Evolutionary conservation across 495 filamentous ascomycete species (phyloP), one percentile per base, ranked within the genome.

Genomic region (Hypoxylon trugodes): DNA sequence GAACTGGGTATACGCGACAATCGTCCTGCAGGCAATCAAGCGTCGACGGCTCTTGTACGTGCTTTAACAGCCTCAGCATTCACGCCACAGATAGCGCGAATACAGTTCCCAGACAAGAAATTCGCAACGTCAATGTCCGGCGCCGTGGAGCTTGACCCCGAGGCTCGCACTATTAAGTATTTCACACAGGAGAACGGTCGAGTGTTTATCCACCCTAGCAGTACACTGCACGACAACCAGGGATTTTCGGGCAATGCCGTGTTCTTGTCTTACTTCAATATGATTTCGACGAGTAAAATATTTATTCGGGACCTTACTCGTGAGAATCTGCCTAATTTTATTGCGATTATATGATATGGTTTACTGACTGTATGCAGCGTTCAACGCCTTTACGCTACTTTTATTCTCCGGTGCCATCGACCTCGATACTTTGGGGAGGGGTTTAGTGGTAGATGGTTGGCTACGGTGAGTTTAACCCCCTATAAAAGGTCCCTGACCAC

Each of bases 391-490:
- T 72, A 88, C 90, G 3, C 82, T 96, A 4, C 85, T 98, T 21
- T 83, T 98, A n/a, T 97, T 98, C 75, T 88, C 88, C 6, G 94
- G 93, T 6, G 80, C 85, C 8, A 92, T 97, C 38, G 81, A 82
- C 40, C 84, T 98, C 1, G 95, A 98, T 73, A 96, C 92, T 0
- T 82, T 90, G 37, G 95, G 94, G 2, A 83, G 94, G 6, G 95
- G 96, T 3, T 77, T 98, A 2, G 77, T 97, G 10, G 91, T 98
- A 4, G 96, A 98, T 76, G 93, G 91, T 35, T 97, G 96, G 96
- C 74, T 98, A 30, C 82, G 90, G 70, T 73, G 66, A 21, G 66
- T 59, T 8, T 28, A 32, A 1, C 24, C 8, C 4, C 21, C 7
- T n/a, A 4, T 6, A 0, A 32, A 37, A 4, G n/a, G n/a, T n/a